A percentile compares a stretch with the other conserved stretches of the same genome.
These are phyloP conservation scores for Chalciporus sphaerocephalus DNA, from an alignment of 768 basidiomycete species.

Conservation along the genomic window DNA sequence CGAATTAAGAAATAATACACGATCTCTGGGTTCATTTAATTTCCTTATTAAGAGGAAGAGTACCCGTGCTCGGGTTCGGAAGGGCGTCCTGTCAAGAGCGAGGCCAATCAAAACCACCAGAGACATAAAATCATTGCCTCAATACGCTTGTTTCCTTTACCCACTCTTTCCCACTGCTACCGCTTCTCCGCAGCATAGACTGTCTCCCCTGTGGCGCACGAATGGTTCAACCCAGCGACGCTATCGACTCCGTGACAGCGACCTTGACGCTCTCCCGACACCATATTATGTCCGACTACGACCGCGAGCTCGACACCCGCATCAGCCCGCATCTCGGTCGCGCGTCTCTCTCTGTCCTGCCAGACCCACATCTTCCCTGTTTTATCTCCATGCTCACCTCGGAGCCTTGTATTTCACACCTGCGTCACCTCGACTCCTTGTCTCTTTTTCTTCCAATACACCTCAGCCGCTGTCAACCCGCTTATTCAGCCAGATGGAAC, in stretches of 20 bases:
- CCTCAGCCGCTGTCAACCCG: neutral
- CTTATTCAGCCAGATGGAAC: constrained; percentile 12
- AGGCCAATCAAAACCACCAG: constrained; percentile 8
- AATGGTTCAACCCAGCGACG: constrained; percentile 16
- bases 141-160: neutral
- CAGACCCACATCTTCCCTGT: neutral
- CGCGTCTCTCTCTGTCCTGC: neutral
- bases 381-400: constrained; percentile 24
- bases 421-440: constrained; percentile 4
- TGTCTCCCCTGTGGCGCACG: neutral
- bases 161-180: constrained; percentile 16
- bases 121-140: constrained; percentile 6
- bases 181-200: constrained; percentile 26
- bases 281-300: too few relatives aligned
- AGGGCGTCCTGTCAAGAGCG: neutral
- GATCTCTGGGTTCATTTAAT: constrained; percentile 6
- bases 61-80: neutral
- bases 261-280: neutral
- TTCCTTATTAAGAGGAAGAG: too few relatives aligned
- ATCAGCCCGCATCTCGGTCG: neutral
- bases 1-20: neutral
- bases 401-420: constrained; percentile 14
- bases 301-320: too few relatives aligned
- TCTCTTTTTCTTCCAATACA: constrained; percentile 18
- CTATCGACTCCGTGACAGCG: neutral